Percentiles rank a stretch among this genome's conserved stretches.
Conservation (phyloP, 148 eudicot species). For the Chenopodium album region DNA sequence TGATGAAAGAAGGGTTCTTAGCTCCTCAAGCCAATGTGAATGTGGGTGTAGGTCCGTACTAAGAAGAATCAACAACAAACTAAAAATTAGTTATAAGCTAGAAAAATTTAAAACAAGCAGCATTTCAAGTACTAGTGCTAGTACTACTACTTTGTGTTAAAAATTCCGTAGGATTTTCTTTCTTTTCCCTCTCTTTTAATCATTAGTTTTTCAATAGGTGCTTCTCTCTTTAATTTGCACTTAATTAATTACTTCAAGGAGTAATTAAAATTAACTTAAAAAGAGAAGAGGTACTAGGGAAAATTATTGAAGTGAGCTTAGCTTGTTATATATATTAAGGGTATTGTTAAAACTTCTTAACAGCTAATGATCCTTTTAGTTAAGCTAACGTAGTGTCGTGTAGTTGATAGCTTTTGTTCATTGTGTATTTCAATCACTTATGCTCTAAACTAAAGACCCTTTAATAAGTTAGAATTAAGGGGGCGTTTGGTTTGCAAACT, state of each 20-base stretch:
- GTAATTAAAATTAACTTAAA: not conserved
- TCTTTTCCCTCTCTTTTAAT: not conserved
- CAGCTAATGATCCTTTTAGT: not conserved
- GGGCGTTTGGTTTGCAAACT: too few species aligned
- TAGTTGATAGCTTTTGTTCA: not conserved
- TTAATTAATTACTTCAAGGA: conserved; percentile 2
- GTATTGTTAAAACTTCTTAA: conserved; percentile 14
- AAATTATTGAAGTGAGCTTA: not conserved
- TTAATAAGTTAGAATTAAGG: too few species aligned
- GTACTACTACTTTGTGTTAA: conserved; percentile 12
- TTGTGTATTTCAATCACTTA: not conserved
- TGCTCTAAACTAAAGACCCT: too few species aligned
- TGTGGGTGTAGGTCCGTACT: conserved; percentile 85
- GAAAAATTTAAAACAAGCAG: conserved; percentile 13
- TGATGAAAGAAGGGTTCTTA: conserved; percentile 86
- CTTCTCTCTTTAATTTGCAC: conserved; percentile 15
- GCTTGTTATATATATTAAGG: conserved; percentile 19
- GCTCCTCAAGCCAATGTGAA: conserved; percentile 52
- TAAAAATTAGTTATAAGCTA: conserved; percentile 10
- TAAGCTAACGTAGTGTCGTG: not conserved
- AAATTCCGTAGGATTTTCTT: not conserved
- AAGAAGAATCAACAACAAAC: conserved; percentile 10
- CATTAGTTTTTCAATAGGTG: conserved; percentile 13
- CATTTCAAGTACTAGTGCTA: conserved; percentile 20
- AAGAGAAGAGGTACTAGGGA: not conserved